Base-by-base conservation (phyloP, 345 rosid species). In the Populus davidiana region DNA sequence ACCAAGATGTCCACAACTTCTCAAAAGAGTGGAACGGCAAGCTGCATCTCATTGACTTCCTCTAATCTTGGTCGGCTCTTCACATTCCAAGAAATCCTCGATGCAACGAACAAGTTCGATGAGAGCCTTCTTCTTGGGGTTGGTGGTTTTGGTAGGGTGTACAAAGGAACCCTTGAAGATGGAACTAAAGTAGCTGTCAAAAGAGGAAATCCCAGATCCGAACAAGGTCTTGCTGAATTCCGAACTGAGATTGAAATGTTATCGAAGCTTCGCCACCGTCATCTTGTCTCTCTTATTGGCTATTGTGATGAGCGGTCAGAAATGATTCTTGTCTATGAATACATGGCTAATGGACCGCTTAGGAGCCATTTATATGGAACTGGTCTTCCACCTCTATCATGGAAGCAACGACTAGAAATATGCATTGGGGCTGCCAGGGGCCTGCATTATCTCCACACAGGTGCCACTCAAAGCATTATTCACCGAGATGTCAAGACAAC, bases 371-470 rank as follows among this genome's bases (percentile, higher is more conserved):
- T 96, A 70, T 96, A 96, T 68, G 98, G 98, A 76, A 87, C 97
- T n/a, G 91, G 92, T 82, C 89, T 92, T 27, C 88, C 97, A 23
- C 82, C 98, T 8, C 74, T 96, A 50, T 81, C 97, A 13, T 96
- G 99, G 99, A 96, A 94, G 88, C 99, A 90, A 82, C 88, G 99
- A 4, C 95, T 96, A 16, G 97, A 96, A 85, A 90, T 96, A 41
- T 94, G 99, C 89, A 96, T 96, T 20, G 99, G 99, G 4, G 94
- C 99, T 43, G 99, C 98, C 2, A 88, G 97, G 83, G 99, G 99
- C 25, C 90, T 96, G 56, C 98, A 96, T 81, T 94, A 96, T 85
- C 98, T 96, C 80, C 99, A 96, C 83, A 92, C 99, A 0, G 99
- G 99, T n/a, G 97, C 99, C 31, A 86, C 94, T 44, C 99, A 94